Evolutionary conservation across 2,329 filamentous ascomycete genomes (phyloP).

Genomic region (Colletotrichum lini): DNA sequence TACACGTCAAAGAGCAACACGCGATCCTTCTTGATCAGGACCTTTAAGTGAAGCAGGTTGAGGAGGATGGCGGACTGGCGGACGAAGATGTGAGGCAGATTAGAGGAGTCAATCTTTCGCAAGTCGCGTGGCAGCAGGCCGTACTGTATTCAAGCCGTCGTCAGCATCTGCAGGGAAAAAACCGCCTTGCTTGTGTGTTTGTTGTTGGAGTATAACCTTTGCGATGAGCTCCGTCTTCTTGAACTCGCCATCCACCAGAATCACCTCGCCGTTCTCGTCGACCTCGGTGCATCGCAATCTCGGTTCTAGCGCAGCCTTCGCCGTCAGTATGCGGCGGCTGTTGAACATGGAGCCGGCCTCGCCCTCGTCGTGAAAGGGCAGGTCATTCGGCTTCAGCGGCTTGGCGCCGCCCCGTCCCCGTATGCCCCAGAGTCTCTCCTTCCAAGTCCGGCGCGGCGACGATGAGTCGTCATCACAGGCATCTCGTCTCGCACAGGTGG

Average conservation of each 20-base stretch:
- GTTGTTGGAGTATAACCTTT: conserved; percentile 70
- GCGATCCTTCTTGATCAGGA: conserved; percentile 94
- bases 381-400: conserved; percentile 69
- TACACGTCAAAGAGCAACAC: conserved; percentile 97
- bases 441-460: conserved; percentile 57
- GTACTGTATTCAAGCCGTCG: conserved; percentile 71
- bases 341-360: conserved; percentile 75
- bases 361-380: conserved; percentile 72
- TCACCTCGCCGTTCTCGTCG: conserved; percentile 91
- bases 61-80: conserved; percentile 94
- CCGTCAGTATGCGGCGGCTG: conserved; percentile 77
- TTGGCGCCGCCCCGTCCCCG: conserved; percentile 54
- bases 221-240: conserved; percentile 98
- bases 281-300: conserved; percentile 95
- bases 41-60: conserved; percentile 95
- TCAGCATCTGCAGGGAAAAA: conserved; percentile 8
- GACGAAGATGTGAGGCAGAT: conserved; percentile 94
- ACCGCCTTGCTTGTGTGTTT: neutral
- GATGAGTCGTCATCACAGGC: conserved; percentile 47
- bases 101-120: conserved; percentile 97
- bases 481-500: conserved; percentile 45
- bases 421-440: conserved; percentile 64
- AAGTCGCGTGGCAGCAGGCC: conserved; percentile 93
- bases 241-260: conserved; percentile 94
- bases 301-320: conserved; percentile 86